Conservation (phyloP, 768 basidiomycete genomes). For the Lentinula aciculospora region DNA sequence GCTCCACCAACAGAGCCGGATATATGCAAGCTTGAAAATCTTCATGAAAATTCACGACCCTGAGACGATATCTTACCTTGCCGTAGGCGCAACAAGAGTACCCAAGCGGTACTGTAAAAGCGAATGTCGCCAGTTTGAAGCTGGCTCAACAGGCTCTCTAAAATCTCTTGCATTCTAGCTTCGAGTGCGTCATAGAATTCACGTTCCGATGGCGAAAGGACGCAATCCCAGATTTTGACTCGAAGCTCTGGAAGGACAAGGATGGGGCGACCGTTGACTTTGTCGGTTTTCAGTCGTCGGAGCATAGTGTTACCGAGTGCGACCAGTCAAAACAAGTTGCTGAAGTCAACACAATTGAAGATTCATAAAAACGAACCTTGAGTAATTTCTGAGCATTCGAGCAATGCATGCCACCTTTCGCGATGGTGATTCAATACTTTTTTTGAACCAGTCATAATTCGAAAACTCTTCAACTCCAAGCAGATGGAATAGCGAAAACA, state of each 20-base stretch:
- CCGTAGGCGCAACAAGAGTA: slow-evolving; percentile 74
- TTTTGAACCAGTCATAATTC: slow-evolving; percentile 74
- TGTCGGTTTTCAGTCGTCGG: slow-evolving; percentile 72
- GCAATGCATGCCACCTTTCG: slow-evolving; percentile 77
- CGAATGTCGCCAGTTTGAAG: slow-evolving; percentile 35
- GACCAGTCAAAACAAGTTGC: slow-evolving; percentile 34
- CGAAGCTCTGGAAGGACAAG: slow-evolving; percentile 73
- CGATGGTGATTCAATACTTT: slow-evolving; percentile 71
- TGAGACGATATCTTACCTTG: slow-evolving; percentile 58
- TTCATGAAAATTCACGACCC: not conserved
- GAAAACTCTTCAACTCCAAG: slow-evolving; percentile 78
- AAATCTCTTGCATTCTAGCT: slow-evolving; percentile 54
- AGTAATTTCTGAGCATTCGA: slow-evolving; percentile 50
- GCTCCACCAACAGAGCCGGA: slow-evolving; percentile 74
- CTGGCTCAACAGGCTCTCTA: slow-evolving; percentile 56
- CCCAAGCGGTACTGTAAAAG: slow-evolving; percentile 61
- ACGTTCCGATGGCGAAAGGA: slow-evolving; percentile 71
- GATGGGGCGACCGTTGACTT: slow-evolving; percentile 73
- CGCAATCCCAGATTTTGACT: slow-evolving; percentile 67
- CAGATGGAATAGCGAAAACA: slow-evolving; percentile 88
- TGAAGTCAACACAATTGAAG: not conserved
- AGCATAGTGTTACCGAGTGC: slow-evolving; percentile 87
- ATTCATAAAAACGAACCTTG: not conserved
- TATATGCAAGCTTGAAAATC: slow-evolving; percentile 78
- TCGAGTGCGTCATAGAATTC: slow-evolving; percentile 76